A percentile compares a stretch with the other conserved stretches of the same genome.
Conservation (phyloP, 2,329 filamentous ascomycete genomes). For the Trichoderma citrinoviride region DNA sequence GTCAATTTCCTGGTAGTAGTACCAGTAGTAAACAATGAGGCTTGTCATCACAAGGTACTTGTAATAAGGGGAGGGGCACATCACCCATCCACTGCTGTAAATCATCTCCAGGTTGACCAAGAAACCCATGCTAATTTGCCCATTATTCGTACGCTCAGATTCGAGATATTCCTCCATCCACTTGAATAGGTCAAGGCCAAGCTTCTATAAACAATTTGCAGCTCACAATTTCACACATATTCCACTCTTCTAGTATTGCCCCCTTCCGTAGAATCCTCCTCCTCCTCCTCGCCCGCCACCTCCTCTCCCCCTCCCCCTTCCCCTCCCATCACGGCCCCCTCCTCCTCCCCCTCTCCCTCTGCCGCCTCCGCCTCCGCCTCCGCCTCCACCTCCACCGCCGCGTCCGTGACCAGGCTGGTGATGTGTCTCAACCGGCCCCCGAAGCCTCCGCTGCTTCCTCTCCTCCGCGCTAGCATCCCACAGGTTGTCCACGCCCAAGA, state of each 20-base stretch:
- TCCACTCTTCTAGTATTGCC: not conserved
- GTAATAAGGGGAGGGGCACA: too few relatives aligned
- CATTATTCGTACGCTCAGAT: not conserved
- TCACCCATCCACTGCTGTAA: too few relatives aligned
- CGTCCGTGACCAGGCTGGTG: slow-evolving; percentile 32
- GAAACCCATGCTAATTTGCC: not conserved
- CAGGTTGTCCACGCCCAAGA: slow-evolving; percentile 73
- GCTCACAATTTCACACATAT: not conserved
- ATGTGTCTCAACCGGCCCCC: slow-evolving; percentile 52
- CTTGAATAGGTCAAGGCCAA: too few relatives aligned
- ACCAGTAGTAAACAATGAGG: slow-evolving; percentile 13
- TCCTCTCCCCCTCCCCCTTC: slow-evolving; percentile 4
- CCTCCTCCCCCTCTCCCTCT: slow-evolving; percentile 25
- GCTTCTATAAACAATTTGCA: not conserved
- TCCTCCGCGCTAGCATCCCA: slow-evolving; percentile 74
- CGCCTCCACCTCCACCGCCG: slow-evolving; percentile 37
- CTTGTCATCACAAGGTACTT: not conserved
- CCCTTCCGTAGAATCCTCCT: not conserved
- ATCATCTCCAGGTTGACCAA: not conserved
- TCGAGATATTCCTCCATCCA: too few relatives aligned
- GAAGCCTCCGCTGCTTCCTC: slow-evolving; percentile 54
- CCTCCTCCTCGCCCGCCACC: not conserved
- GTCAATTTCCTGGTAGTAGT: not conserved
- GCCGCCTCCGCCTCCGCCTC: slow-evolving; percentile 34
- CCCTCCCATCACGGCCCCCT: slow-evolving; percentile 32